A percentile compares a stretch with the other conserved stretches of the same genome.
These are phyloP conservation scores for Infundibulicybe gibba DNA, from an alignment of 768 basidiomycete species.

Conservation along the genomic window DNA sequence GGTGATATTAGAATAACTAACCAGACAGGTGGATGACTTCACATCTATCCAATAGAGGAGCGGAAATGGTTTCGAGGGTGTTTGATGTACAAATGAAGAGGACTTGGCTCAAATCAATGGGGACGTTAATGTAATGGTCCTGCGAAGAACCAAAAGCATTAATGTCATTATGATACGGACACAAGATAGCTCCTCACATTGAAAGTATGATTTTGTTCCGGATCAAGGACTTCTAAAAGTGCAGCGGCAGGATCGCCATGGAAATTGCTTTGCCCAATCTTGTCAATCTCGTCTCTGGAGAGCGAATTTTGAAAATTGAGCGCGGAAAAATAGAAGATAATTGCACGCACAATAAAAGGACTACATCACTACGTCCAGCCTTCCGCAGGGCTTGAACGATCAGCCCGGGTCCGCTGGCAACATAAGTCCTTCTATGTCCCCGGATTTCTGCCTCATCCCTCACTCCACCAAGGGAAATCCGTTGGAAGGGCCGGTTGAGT, in stretches of 20 bases:
- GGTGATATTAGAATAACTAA: constrained; percentile 18
- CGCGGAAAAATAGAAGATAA: constrained; percentile 19
- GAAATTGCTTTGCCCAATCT: constrained; percentile 81
- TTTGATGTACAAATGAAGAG: constrained; percentile 95
- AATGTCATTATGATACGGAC: not conserved
- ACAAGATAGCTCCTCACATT: constrained; percentile 43
- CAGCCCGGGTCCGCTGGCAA: constrained; percentile 81
- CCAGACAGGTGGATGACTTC: constrained; percentile 82
- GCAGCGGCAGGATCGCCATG: constrained; percentile 93
- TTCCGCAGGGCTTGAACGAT: constrained; percentile 87
- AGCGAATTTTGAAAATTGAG: constrained; percentile 8
- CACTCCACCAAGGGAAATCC: constrained; percentile 90
- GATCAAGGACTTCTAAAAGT: constrained; percentile 87
- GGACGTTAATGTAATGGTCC: constrained; percentile 92
- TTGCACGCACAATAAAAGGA: constrained; percentile 58
- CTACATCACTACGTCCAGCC: constrained; percentile 75
- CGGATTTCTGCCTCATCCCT: constrained; percentile 80
- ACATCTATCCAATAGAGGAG: constrained; percentile 85
- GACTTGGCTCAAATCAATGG: constrained; percentile 83
- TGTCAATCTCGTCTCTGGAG: constrained; percentile 83
- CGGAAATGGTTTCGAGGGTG: constrained; percentile 82
- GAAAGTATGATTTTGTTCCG: constrained; percentile 87
- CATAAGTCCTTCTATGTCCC: constrained; percentile 73
- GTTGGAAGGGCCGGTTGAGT: constrained; percentile 81
- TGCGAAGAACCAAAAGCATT: constrained; percentile 20